phyloP scores from a whole-genome alignment of 805 yeast species.

The Candida boidinii region DNA sequence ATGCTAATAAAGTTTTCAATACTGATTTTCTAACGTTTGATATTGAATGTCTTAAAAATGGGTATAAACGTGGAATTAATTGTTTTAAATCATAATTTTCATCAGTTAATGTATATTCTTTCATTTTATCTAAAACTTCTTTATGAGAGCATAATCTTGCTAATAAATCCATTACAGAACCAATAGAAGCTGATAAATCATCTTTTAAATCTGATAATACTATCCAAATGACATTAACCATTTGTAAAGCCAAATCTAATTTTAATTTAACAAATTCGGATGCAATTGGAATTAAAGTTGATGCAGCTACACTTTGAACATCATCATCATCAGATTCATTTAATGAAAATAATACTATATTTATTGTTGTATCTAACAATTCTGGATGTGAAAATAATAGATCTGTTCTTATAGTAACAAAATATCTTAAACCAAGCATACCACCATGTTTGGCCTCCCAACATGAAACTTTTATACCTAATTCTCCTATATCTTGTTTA shows the following conservation, averaged over 20 bases:
- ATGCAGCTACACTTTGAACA: slow-evolving; percentile 95
- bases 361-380: slow-evolving; percentile 61
- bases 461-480: slow-evolving; percentile 43
- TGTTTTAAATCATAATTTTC: slow-evolving; percentile 54
- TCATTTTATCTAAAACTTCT: slow-evolving; percentile 67
- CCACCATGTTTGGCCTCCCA: slow-evolving; percentile 99
- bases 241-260: slow-evolving; percentile 36
- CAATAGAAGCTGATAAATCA: slow-evolving; percentile 90
- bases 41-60: slow-evolving; percentile 90
- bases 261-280: slow-evolving; percentile 71
- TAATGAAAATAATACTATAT: slow-evolving; percentile 82
- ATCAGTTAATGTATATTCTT: slow-evolving; percentile 44
- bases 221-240: slow-evolving; percentile 77
- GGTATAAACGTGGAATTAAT: slow-evolving; percentile 85
- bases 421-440: slow-evolving; percentile 83
- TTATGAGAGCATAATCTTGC: slow-evolving; percentile 80
- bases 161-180: slow-evolving; percentile 89
- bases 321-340: slow-evolving; percentile 83
- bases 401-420: slow-evolving; percentile 83
- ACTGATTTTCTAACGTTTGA: slow-evolving; percentile 87
- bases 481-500: slow-evolving; percentile 41
- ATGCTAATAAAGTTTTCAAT: slow-evolving; percentile 68
- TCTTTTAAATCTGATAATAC: slow-evolving; percentile 79
- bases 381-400: slow-evolving; percentile 53
- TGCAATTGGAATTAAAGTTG: slow-evolving; percentile 85